A percentile compares a stretch with the other conserved stretches of the same genome.
These are phyloP conservation scores for Zarea fungicola DNA, from an alignment of 2,329 filamentous ascomycete genomes.

Conservation along the genomic window DNA sequence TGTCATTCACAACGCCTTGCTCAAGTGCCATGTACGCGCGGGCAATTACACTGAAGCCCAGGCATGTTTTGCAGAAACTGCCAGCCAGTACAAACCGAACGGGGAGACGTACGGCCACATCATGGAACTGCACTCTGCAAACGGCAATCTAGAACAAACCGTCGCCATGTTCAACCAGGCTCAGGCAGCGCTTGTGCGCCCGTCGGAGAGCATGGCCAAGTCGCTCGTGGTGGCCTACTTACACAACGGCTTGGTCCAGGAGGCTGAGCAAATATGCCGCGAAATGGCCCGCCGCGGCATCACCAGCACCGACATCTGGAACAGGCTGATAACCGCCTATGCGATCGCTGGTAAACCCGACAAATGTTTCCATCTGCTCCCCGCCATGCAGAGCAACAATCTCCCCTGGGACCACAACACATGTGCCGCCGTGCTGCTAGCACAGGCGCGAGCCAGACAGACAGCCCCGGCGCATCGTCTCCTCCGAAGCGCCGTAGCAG, in stretches of 20 bases:
- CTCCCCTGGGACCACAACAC: conserved; percentile 47
- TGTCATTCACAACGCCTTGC: conserved; percentile 68
- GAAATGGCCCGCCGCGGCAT: conserved; percentile 49
- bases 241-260: conserved; percentile 29
- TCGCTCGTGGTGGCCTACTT: conserved; percentile 65
- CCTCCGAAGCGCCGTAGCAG: conserved; percentile 37
- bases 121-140: conserved; percentile 62
- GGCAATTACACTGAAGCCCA: conserved; percentile 64
- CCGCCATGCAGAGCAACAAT: conserved; percentile 41
- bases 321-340: conserved; percentile 66
- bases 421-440: conserved; percentile 44
- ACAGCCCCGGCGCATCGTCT: conserved; percentile 45
- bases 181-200: conserved; percentile 43
- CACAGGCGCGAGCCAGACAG: conserved; percentile 44
- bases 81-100: conserved; percentile 47
- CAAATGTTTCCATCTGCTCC: conserved; percentile 44
- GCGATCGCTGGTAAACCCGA: conserved; percentile 54
- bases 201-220: conserved; percentile 55
- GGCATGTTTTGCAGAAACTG: conserved; percentile 57
- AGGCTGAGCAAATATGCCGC: conserved; percentile 35
- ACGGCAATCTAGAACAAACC: conserved; percentile 67
- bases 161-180: conserved; percentile 61
- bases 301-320: conserved; percentile 64
- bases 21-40: conserved; percentile 64
- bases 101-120: conserved; percentile 64